Conservation (phyloP, 306 rosid genomes). For the Neltuma alba region DNA sequence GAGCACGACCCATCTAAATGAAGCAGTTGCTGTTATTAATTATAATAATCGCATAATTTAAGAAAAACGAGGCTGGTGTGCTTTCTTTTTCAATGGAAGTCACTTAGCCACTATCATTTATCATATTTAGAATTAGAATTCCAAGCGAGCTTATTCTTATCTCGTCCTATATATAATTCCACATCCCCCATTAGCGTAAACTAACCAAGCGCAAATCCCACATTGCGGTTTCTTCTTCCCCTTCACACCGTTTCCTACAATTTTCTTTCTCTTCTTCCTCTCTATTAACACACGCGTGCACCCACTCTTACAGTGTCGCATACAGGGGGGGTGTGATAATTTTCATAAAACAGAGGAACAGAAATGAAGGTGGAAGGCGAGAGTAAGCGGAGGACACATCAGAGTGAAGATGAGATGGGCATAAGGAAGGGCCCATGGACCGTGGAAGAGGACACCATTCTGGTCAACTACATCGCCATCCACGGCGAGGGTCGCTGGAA, state of each 20-base stretch:
- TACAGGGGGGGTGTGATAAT: neutral
- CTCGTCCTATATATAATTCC: slow-evolving; percentile 37
- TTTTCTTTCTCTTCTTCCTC: neutral
- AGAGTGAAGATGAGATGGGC: slow-evolving; percentile 29
- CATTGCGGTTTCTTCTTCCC: slow-evolving; percentile 17
- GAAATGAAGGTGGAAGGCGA: slow-evolving; percentile 21
- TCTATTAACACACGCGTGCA: neutral
- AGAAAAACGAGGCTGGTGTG: slow-evolving; percentile 7
- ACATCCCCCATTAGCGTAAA: slow-evolving; percentile 28
- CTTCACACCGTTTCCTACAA: neutral
- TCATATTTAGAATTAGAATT: neutral
- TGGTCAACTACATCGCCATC: slow-evolving; percentile 43
- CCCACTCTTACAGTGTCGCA: neutral
- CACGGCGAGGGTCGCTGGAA: slow-evolving; percentile 80
- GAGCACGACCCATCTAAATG: slow-evolving; percentile 8
- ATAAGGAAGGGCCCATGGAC: slow-evolving; percentile 76
- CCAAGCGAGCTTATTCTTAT: slow-evolving; percentile 34
- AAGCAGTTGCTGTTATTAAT: neutral
- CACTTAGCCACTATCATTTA: slow-evolving; percentile 29
- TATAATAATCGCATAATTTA: neutral
- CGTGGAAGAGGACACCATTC: slow-evolving; percentile 60
- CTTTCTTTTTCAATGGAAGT: slow-evolving; percentile 25
- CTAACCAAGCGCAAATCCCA: slow-evolving; percentile 31
- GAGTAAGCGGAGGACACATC: neutral
- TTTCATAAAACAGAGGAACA: neutral